A percentile compares a stretch with the other conserved stretches of the same genome.
Evolutionary conservation across 352 stramenopile species (phyloP).

Genomic region (Peronospora belbahrii): DNA sequence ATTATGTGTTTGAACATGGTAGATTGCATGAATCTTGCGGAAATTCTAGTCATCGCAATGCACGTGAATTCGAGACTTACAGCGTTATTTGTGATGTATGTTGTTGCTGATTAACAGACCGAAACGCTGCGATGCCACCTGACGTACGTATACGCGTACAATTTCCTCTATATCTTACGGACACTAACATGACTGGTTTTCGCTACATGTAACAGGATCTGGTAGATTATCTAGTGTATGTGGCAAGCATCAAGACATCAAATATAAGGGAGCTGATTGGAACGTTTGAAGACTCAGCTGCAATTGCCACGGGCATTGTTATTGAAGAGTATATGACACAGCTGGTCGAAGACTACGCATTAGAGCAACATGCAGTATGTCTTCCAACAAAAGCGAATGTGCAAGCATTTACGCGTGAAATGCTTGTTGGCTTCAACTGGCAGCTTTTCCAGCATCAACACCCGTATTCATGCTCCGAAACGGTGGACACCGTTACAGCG

Average conservation of each 20-base stretch:
- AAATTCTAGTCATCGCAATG: neutral
- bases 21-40: neutral
- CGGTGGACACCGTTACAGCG: slow-evolving; percentile 2
- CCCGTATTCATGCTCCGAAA: slow-evolving; percentile 1
- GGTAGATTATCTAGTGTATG: slow-evolving; percentile 66
- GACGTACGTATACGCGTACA: slow-evolving; percentile 34
- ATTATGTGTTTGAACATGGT: slow-evolving; percentile 39
- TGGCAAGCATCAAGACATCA: slow-evolving; percentile 52
- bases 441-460: slow-evolving; percentile 16
- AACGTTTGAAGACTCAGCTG: slow-evolving; percentile 69
- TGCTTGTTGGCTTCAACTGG: slow-evolving; percentile 63
- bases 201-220: slow-evolving; percentile 33
- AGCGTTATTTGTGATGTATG: neutral
- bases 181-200: neutral
- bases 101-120: slow-evolving; percentile 24
- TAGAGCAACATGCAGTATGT: slow-evolving; percentile 16
- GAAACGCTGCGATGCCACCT: slow-evolving; percentile 32
- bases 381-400: slow-evolving; percentile 25
- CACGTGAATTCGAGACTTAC: neutral
- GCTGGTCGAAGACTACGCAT: slow-evolving; percentile 31
- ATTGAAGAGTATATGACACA: slow-evolving; percentile 74
- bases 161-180: neutral
- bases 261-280: slow-evolving; percentile 65
- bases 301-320: slow-evolving; percentile 58
- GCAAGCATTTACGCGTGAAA: slow-evolving; percentile 30